Conservation (phyloP, 768 basidiomycete genomes). For the Clitopilus hobsonii region DNA sequence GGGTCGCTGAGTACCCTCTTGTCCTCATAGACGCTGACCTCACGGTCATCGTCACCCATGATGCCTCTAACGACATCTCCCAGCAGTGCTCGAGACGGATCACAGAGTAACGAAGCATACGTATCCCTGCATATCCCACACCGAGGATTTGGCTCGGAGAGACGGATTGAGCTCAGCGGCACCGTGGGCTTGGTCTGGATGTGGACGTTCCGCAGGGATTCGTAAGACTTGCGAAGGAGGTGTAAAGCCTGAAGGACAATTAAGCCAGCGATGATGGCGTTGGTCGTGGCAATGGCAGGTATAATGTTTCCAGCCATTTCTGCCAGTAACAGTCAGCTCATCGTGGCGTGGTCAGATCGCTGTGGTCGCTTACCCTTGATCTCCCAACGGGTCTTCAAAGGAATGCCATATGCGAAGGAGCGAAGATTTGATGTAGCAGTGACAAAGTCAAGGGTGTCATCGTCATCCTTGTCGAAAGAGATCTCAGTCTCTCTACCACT, state of each 20-base stretch:
- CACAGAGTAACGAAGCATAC: slow-evolving; percentile 72
- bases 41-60: slow-evolving; percentile 52
- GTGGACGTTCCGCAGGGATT: slow-evolving; percentile 68
- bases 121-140: slow-evolving; percentile 88
- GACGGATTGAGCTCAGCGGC: slow-evolving; percentile 66
- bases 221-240: slow-evolving; percentile 64
- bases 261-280: slow-evolving; percentile 92
- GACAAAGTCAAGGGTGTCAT: slow-evolving; percentile 95
- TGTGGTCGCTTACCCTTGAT: slow-evolving; percentile 69
- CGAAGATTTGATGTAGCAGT: slow-evolving; percentile 92
- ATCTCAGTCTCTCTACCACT: slow-evolving; percentile 62
- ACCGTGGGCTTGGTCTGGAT: slow-evolving; percentile 73
- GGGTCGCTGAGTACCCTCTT: slow-evolving; percentile 85
- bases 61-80: slow-evolving; percentile 69
- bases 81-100: slow-evolving; percentile 63
- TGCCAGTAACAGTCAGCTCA: slow-evolving; percentile 23
- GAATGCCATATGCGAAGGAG: slow-evolving; percentile 85
- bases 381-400: slow-evolving; percentile 89
- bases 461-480: slow-evolving; percentile 96
- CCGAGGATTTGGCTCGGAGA: slow-evolving; percentile 64
- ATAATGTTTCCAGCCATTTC: slow-evolving; percentile 99
- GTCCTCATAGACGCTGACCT: slow-evolving; percentile 84
- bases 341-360: not conserved
- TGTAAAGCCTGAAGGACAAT: slow-evolving; percentile 93
- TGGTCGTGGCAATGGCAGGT: slow-evolving; percentile 98